A percentile compares a stretch with the other conserved stretches of the same genome.
phyloP scores from a whole-genome alignment of 805 yeast genomes.

The Candida wancherniae region DNA sequence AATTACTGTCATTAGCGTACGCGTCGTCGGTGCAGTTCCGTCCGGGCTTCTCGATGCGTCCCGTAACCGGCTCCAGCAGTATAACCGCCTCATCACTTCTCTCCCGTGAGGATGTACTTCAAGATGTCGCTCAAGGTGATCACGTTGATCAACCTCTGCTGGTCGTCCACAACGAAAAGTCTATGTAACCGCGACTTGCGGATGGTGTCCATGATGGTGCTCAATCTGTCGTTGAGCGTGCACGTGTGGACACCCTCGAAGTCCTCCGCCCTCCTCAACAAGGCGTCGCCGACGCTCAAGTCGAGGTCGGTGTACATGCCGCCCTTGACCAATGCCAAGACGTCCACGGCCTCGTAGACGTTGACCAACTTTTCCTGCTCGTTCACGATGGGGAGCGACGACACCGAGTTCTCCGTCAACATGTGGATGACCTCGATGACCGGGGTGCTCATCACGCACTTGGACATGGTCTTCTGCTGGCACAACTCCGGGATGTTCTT shows the following conservation, averaged over 20 bases:
- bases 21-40: no score
- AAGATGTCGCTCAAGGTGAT: constrained; percentile 89
- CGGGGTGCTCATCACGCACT: constrained; percentile 86
- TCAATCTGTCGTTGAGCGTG: constrained; percentile 76
- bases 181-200: constrained; percentile 88
- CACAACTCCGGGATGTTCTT: constrained; percentile 65
- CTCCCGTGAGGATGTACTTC: constrained; percentile 71
- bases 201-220: constrained; percentile 89
- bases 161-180: constrained; percentile 85
- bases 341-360: constrained; percentile 95
- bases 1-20: no score
- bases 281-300: constrained; percentile 91
- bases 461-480: constrained; percentile 49
- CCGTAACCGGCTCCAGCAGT: no score
- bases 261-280: constrained; percentile 89
- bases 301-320: constrained; percentile 89
- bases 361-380: constrained; percentile 64
- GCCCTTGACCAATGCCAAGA: constrained; percentile 85
- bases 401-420: constrained; percentile 72
- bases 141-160: constrained; percentile 73
- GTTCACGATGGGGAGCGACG: constrained; percentile 91
- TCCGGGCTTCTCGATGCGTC: no score
- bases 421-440: constrained; percentile 88
- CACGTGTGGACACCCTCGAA: constrained; percentile 98
- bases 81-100: no score